phyloP scores from a whole-genome alignment of 495 filamentous ascomycete genomes.

The Rhypophila decipiens region DNA sequence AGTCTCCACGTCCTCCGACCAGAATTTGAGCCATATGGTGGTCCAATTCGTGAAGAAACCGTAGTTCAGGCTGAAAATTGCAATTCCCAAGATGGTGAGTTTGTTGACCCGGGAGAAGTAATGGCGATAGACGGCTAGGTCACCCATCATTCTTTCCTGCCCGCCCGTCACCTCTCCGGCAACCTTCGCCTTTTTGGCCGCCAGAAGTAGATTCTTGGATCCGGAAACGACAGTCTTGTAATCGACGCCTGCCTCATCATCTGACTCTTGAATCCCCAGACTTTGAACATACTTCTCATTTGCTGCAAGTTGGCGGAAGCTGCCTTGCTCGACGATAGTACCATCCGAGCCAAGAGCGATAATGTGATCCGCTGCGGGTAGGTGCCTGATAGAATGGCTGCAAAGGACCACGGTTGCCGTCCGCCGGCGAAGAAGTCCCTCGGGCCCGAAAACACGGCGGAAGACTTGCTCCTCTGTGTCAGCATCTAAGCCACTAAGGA shows the following conservation, averaged over 20 bases:
- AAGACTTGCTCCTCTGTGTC: slow-evolving; percentile 58
- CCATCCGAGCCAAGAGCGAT: slow-evolving; percentile 17
- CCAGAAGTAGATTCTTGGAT: background rate
- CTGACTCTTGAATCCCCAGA: slow-evolving; percentile 9
- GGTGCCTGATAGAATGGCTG: slow-evolving; percentile 20
- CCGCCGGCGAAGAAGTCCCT: slow-evolving; percentile 19
- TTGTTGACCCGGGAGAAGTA: slow-evolving; percentile 14
- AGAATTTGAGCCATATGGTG: slow-evolving; percentile 22
- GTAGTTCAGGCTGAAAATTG: slow-evolving; percentile 5
- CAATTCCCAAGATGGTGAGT: background rate
- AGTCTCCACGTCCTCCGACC: slow-evolving; percentile 15
- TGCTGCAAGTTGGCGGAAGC: slow-evolving; percentile 16
- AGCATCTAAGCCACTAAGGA: slow-evolving; percentile 57
- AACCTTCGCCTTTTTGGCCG: background rate
- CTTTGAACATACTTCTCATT: slow-evolving; percentile 17
- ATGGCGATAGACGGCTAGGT: slow-evolving; percentile 16
- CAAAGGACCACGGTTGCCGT: slow-evolving; percentile 19
- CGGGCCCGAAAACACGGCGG: slow-evolving; percentile 38
- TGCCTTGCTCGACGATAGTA: slow-evolving; percentile 20
- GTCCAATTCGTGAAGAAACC: slow-evolving; percentile 16
- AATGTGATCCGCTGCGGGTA: slow-evolving; percentile 51
- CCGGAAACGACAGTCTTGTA: too few species aligned
- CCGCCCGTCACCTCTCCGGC: background rate
- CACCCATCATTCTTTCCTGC: slow-evolving; percentile 13
- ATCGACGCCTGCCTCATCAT: too few species aligned